phyloP scores from a whole-genome alignment of 331 rosid species.

The Arachis monticola region DNA sequence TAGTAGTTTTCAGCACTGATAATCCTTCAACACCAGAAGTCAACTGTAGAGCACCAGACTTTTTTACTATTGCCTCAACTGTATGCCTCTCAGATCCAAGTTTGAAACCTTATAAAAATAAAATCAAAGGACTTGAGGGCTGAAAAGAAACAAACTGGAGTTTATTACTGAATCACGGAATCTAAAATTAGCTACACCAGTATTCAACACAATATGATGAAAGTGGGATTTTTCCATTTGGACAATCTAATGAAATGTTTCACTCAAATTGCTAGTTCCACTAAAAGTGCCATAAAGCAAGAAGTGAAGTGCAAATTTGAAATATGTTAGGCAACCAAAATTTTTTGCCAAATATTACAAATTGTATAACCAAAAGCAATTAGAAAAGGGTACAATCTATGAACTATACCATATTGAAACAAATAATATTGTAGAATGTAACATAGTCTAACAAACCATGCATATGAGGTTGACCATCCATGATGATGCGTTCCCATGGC shows the following conservation, averaged over 20 bases:
- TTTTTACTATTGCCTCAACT: slow-evolving; percentile 64
- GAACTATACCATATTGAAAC: too few species aligned
- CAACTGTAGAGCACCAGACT: slow-evolving; percentile 68
- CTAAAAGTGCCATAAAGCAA: neutral
- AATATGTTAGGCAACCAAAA: too few species aligned
- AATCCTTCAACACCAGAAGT: slow-evolving; percentile 86
- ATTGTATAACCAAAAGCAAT: too few species aligned
- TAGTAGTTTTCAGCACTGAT: slow-evolving; percentile 83
- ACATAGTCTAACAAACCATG: too few species aligned
- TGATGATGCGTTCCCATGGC: too few species aligned
- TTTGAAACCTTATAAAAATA: slow-evolving; percentile 72
- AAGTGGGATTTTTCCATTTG: neutral
- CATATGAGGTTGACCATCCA: too few species aligned
- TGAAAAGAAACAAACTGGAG: slow-evolving; percentile 18
- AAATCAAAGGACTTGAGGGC: slow-evolving; percentile 15
- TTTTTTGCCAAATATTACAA: too few species aligned
- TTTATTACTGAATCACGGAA: slow-evolving; percentile 17
- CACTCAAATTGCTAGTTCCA: slow-evolving; percentile 1
- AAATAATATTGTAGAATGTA: too few species aligned
- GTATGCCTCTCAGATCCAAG: slow-evolving; percentile 95
- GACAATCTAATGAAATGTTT: neutral
- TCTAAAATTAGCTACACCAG: slow-evolving; percentile 4
- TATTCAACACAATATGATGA: neutral
- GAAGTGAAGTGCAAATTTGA: neutral
- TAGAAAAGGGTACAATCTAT: too few species aligned